Evolutionary conservation across 352 stramenopile genomes (phyloP).

Genomic region (Globisporangium nodosum): DNA sequence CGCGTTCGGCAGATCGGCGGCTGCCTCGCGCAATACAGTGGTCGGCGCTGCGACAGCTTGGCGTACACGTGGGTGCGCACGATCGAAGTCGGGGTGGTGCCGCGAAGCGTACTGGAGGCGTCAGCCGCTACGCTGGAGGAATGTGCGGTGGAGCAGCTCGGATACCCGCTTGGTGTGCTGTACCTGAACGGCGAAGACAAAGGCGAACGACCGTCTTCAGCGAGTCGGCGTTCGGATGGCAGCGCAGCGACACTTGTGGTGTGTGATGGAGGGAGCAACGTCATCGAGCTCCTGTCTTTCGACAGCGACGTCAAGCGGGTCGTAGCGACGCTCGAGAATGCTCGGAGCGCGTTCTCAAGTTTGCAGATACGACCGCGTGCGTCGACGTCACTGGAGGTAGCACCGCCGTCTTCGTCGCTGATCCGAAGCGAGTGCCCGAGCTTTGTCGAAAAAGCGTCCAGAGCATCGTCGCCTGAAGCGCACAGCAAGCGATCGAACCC

Average conservation of each 20-base stretch:
- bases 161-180: slow-evolving; percentile 10
- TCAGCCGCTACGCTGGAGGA: slow-evolving; percentile 1
- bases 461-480: not conserved
- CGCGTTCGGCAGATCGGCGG: slow-evolving; percentile 40
- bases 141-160: slow-evolving; percentile 7
- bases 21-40: slow-evolving; percentile 10
- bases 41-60: slow-evolving; percentile 10
- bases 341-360: not conserved
- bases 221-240: not conserved
- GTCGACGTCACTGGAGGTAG: not conserved
- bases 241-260: slow-evolving; percentile 11
- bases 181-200: not conserved
- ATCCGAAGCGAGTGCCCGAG: not conserved
- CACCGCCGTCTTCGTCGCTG: not conserved
- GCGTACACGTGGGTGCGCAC: slow-evolving; percentile 34
- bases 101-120: slow-evolving; percentile 4
- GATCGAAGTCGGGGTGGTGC: slow-evolving; percentile 24
- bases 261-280: slow-evolving; percentile 20
- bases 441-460: not conserved
- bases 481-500: not conserved
- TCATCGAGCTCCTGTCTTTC: slow-evolving; percentile 14
- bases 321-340: not conserved
- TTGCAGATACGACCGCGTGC: not conserved
- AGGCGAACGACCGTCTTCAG: not conserved
- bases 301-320: not conserved